Evolutionary conservation across 176 grass and related monocot species (phyloP).

Genomic region (Oryza meyeriana): DNA sequence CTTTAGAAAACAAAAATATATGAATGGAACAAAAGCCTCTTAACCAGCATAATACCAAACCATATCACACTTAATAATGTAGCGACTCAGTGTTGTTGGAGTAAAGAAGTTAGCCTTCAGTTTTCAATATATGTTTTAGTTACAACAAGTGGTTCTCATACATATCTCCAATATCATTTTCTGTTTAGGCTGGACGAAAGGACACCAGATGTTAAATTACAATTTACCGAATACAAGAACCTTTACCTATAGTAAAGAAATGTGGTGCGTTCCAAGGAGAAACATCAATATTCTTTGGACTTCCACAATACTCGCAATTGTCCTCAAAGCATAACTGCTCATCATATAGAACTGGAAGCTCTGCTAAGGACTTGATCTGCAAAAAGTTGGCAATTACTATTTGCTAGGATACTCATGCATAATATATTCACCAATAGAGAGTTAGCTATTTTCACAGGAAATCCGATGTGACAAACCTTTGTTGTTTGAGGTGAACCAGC

Average conservation of each 20-base stretch:
- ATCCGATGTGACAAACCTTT: constrained; percentile 3
- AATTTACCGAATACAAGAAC: not conserved
- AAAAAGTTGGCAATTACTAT: not conserved
- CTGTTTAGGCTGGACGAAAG: not conserved
- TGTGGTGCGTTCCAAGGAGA: constrained; percentile 17
- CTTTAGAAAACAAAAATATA: not conserved
- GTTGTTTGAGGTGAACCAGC: constrained; percentile 17
- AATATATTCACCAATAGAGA: not conserved
- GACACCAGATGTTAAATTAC: no score
- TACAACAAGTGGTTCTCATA: not conserved
- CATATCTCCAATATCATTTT: not conserved
- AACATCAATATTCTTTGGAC: not conserved
- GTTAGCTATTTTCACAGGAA: not conserved
- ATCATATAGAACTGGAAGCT: constrained; percentile 6
- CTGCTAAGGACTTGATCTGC: constrained; percentile 31
- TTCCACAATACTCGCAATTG: constrained; percentile 4
- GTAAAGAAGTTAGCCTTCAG: no score
- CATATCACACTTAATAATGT: not conserved
- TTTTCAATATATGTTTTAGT: not conserved
- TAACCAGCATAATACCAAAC: not conserved
- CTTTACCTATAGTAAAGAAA: constrained; percentile 32
- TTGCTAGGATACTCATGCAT: not conserved
- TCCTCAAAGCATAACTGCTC: not conserved
- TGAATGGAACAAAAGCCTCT: not conserved
- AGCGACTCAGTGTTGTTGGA: not conserved